Conservation (phyloP, 176 grass and related monocot genomes). For the Cymbopogon citratus region DNA sequence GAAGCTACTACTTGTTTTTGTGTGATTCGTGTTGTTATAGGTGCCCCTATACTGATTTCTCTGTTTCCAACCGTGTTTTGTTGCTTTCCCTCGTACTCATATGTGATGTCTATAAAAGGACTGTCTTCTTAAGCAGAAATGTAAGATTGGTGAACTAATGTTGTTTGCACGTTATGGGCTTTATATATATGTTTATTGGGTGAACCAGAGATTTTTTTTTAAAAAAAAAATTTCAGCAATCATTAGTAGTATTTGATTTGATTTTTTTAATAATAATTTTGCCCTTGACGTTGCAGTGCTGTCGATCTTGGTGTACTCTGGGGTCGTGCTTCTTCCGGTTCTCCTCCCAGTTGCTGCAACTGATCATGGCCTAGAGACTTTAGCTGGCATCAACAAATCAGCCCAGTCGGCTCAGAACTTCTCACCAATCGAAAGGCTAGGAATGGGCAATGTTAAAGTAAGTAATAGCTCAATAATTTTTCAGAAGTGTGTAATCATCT, state of each 20-base stretch:
- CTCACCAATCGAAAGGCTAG: slow-evolving; percentile 52
- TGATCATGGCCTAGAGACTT: slow-evolving; percentile 12
- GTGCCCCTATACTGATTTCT: not conserved
- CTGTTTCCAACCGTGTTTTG: not conserved
- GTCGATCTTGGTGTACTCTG: slow-evolving; percentile 67
- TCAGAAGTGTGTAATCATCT: not conserved
- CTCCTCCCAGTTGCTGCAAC: slow-evolving; percentile 76
- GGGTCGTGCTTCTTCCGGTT: slow-evolving; percentile 65
- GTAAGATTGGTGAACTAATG: too few species aligned
- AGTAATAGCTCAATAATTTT: not conserved
- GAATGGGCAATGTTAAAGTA: slow-evolving; percentile 78
- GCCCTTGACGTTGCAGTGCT: slow-evolving; percentile 51
- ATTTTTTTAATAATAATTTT: not conserved
- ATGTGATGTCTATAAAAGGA: not conserved
- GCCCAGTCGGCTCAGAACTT: not conserved
- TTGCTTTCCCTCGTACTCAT: not conserved
- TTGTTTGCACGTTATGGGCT: not conserved
- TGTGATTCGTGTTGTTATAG: not conserved
- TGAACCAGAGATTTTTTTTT: not conserved
- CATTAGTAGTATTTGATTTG: not conserved
- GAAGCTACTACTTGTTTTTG: not conserved
- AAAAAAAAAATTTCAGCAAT: not conserved
- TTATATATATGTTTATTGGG: not conserved
- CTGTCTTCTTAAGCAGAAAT: not conserved
- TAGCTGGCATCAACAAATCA: not conserved